Percentiles rank a stretch among this genome's conserved stretches.
These are phyloP conservation scores for Psilocybe azurescens DNA, from an alignment of 768 basidiomycete species.

Conservation along the genomic window DNA sequence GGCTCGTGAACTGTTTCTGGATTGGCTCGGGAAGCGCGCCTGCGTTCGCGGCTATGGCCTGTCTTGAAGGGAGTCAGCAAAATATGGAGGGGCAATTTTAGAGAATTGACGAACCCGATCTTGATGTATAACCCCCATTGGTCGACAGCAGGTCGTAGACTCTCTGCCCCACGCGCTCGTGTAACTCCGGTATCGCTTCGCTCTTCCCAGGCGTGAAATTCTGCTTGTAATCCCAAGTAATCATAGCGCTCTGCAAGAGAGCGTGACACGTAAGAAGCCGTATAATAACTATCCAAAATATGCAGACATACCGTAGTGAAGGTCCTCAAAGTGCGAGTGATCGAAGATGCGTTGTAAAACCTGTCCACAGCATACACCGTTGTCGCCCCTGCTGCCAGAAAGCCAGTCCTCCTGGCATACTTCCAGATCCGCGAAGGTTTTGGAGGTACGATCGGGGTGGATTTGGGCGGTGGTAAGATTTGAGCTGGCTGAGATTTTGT, in stretches of 20 bases:
- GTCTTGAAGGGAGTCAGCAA: constrained; percentile 42
- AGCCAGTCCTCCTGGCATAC: constrained; percentile 34
- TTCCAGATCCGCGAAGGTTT: background rate
- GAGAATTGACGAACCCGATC: constrained; percentile 51
- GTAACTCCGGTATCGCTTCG: constrained; percentile 77
- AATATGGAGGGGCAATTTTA: background rate
- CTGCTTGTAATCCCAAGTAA: constrained; percentile 84
- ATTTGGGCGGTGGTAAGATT: background rate
- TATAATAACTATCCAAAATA: background rate
- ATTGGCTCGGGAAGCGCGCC: constrained; percentile 84
- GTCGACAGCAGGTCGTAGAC: constrained; percentile 77
- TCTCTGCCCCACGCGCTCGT: constrained; percentile 84
- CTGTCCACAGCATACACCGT: constrained; percentile 50
- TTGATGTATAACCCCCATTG: constrained; percentile 88
- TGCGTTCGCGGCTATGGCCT: constrained; percentile 85
- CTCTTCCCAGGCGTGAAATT: constrained; percentile 81
- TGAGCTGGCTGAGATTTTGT: background rate
- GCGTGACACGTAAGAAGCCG: too few species aligned
- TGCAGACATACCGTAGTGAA: constrained; percentile 48
- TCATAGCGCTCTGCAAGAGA: constrained; percentile 60
- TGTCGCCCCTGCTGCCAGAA: constrained; percentile 42
- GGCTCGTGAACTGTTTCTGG: constrained; percentile 78
- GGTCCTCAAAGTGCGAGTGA: constrained; percentile 57
- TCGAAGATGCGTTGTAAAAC: constrained; percentile 61
- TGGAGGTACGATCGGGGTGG: constrained; percentile 13